A percentile compares a stretch with the other conserved stretches of the same genome.
phyloP scores from a whole-genome alignment of 305 asterid genomes.

The Solanum hybrid region DNA sequence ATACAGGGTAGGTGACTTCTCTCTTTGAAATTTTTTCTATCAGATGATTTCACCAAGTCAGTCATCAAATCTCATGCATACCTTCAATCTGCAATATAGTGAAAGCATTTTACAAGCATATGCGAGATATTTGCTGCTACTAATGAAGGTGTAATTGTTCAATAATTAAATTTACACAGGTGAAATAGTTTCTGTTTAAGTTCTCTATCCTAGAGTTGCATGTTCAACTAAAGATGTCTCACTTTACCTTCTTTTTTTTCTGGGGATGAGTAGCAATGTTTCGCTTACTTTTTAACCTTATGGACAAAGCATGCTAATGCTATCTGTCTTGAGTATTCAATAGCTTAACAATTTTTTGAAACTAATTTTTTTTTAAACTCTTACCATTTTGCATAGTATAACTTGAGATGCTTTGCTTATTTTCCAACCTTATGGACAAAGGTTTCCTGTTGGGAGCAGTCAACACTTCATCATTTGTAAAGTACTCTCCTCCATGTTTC shows the following conservation, averaged over 20 bases:
- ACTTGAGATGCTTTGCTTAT: background rate
- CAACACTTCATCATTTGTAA: background rate
- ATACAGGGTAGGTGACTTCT: conserved; percentile 48
- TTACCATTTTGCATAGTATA: background rate
- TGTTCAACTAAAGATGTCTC: background rate
- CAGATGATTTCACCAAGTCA: background rate
- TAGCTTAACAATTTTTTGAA: background rate
- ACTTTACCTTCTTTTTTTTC: background rate
- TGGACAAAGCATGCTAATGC: background rate
- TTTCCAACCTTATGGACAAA: background rate
- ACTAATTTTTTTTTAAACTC: background rate
- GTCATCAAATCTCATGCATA: conserved; percentile 4
- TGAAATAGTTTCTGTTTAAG: background rate
- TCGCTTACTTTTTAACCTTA: background rate
- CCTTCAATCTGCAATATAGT: background rate
- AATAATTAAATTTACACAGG: background rate
- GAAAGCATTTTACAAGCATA: background rate
- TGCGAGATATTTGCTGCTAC: background rate
- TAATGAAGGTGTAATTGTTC: background rate
- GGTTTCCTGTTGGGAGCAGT: background rate
- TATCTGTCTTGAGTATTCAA: background rate
- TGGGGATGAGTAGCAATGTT: background rate
- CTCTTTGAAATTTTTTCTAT: background rate
- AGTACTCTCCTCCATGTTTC: background rate
- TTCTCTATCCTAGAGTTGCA: background rate